Percentiles rank a stretch among this genome's conserved stretches.
These are phyloP conservation scores for Pythium diclinum DNA, from an alignment of 352 stramenopile genomes.

Conservation along the genomic window DNA sequence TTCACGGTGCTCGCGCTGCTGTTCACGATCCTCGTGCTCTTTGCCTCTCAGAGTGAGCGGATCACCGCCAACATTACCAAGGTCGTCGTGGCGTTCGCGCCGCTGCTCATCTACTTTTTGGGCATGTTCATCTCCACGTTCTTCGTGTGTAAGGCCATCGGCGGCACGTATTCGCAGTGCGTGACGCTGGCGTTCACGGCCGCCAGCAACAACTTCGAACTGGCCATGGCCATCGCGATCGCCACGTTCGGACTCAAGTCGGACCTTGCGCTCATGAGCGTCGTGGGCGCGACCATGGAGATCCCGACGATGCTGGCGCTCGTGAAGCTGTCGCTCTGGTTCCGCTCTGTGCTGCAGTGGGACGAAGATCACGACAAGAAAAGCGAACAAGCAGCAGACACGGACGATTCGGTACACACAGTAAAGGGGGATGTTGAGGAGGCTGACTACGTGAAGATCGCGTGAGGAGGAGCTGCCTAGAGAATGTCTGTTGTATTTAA, in stretches of 20 bases:
- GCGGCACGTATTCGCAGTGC: constrained; percentile 42
- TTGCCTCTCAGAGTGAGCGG: constrained; percentile 63
- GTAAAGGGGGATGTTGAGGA: neutral
- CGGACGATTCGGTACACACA: constrained; percentile 2
- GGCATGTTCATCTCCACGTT: constrained; percentile 53
- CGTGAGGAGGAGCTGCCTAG: neutral
- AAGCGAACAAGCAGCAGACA: neutral
- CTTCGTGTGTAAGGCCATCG: constrained; percentile 33
- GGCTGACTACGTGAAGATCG: neutral
- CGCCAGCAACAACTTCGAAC: constrained; percentile 82
- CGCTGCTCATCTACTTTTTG: constrained; percentile 62
- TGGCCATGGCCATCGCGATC: constrained; percentile 66
- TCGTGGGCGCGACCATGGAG: constrained; percentile 67
- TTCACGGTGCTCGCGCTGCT: constrained; percentile 53
- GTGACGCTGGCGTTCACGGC: constrained; percentile 63
- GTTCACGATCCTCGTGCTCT: constrained; percentile 68
- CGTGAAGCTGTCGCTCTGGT: constrained; percentile 46
- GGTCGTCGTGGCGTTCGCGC: constrained; percentile 52
- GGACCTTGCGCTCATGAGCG: constrained; percentile 61
- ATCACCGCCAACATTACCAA: constrained; percentile 48
- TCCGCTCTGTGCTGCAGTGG: constrained; percentile 15
- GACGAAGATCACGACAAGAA: neutral
- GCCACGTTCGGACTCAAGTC: constrained; percentile 68
- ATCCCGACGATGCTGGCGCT: constrained; percentile 71
- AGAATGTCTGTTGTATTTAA: no score